phyloP scores from a whole-genome alignment of 257 asterid genomes.

The Prunella vulgaris region DNA sequence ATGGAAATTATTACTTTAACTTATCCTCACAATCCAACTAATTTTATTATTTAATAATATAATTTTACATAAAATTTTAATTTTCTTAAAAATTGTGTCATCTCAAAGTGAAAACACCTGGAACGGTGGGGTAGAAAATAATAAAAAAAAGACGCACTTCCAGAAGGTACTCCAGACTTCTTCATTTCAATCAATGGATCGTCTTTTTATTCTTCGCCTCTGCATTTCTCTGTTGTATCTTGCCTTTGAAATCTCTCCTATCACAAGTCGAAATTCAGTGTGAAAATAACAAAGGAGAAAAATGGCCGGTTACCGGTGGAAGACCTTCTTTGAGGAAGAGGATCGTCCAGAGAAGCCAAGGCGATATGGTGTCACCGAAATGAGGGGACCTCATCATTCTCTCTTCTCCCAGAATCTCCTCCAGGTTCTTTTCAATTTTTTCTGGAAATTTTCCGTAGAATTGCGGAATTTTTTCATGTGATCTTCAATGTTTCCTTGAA shows the following conservation, averaged over 20 bases:
- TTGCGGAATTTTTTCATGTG: background rate
- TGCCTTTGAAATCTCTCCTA: background rate
- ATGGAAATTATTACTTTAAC: too few species aligned
- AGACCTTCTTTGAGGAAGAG: slow-evolving; percentile 81
- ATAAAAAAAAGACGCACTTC: slow-evolving; percentile 18
- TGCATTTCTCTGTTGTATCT: background rate
- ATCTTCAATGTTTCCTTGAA: background rate
- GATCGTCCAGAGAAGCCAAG: slow-evolving; percentile 97
- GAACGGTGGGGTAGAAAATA: too few species aligned
- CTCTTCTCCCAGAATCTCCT: slow-evolving; percentile 64
- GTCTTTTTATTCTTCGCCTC: background rate
- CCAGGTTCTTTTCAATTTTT: slow-evolving; percentile 39
- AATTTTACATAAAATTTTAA: too few species aligned
- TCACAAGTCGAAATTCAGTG: background rate
- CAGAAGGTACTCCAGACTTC: slow-evolving; percentile 54
- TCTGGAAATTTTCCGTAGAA: background rate
- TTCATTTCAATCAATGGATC: slow-evolving; percentile 1
- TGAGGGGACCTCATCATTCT: slow-evolving; percentile 70
- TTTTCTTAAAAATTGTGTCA: too few species aligned
- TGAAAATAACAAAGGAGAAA: background rate
- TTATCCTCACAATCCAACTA: too few species aligned
- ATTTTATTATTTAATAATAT: too few species aligned
- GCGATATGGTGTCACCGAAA: slow-evolving; percentile 77
- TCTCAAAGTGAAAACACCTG: too few species aligned
- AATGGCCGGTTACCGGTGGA: slow-evolving; percentile 70